phyloP scores from a whole-genome alignment of 2,329 filamentous ascomycete genomes.

The Fusarium redolens region DNA sequence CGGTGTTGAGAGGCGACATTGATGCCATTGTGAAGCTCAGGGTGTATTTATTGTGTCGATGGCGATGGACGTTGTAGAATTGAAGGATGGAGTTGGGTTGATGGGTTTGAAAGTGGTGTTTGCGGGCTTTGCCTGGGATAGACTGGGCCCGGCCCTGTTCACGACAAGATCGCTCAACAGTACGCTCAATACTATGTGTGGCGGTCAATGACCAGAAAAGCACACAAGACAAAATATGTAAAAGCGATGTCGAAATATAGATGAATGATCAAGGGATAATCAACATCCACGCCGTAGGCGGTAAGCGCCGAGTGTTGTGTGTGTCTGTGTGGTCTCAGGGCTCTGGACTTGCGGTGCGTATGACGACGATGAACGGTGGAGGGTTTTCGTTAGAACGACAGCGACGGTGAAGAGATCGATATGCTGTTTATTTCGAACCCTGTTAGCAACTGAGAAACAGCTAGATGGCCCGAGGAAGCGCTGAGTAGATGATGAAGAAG shows the following conservation, averaged over 20 bases:
- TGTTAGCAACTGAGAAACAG: slow-evolving; percentile 39
- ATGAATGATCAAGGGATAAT: slow-evolving; percentile 43
- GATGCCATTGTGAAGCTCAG: slow-evolving; percentile 56
- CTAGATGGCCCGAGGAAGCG: background rate
- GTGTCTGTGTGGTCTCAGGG: slow-evolving; percentile 41
- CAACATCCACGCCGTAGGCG: slow-evolving; percentile 48
- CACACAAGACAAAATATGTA: slow-evolving; percentile 28
- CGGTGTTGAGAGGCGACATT: slow-evolving; percentile 57
- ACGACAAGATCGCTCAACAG: slow-evolving; percentile 46
- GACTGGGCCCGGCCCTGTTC: slow-evolving; percentile 42
- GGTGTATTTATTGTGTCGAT: slow-evolving; percentile 43
- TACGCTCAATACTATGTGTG: slow-evolving; percentile 41
- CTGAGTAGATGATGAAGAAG: slow-evolving; percentile 24
- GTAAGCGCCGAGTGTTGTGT: slow-evolving; percentile 50
- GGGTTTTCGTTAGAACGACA: slow-evolving; percentile 34
- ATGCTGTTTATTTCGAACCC: slow-evolving; percentile 19
- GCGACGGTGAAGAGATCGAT: slow-evolving; percentile 15
- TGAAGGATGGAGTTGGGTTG: slow-evolving; percentile 31
- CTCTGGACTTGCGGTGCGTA: slow-evolving; percentile 47
- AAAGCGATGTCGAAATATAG: slow-evolving; percentile 30
- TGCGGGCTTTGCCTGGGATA: slow-evolving; percentile 51
- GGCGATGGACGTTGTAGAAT: slow-evolving; percentile 36
- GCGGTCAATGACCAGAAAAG: slow-evolving; percentile 41
- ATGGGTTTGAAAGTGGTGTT: slow-evolving; percentile 41
- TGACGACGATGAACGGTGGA: slow-evolving; percentile 42